phyloP scores from a whole-genome alignment of 225 moss, liverwort and hornwort genomes.

The Antitrichia curtipendula region DNA sequence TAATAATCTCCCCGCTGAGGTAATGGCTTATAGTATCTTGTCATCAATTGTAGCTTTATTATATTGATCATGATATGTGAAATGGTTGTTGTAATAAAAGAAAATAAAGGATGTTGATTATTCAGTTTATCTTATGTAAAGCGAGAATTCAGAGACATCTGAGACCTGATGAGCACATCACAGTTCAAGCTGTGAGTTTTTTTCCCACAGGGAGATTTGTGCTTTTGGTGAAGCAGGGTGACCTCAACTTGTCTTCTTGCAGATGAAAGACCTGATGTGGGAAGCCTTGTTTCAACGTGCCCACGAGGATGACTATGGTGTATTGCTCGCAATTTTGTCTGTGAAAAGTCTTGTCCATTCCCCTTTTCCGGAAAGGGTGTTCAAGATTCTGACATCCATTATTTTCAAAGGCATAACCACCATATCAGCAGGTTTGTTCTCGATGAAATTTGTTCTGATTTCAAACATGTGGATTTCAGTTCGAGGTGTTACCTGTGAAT shows the following conservation, averaged over 20 bases:
- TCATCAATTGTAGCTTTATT: neutral
- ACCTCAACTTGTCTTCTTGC: neutral
- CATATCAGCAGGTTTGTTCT: constrained; percentile 32
- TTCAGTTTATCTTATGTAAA: neutral
- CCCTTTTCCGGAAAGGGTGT: constrained; percentile 53
- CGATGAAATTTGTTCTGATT: neutral
- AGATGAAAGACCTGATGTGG: constrained; percentile 59
- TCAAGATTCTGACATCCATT: constrained; percentile 50
- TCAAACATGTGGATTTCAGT: neutral
- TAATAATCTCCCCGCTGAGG: constrained; percentile 10
- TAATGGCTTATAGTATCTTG: neutral
- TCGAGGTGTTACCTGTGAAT: neutral
- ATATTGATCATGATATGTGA: neutral
- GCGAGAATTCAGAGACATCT: neutral
- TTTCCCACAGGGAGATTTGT: neutral
- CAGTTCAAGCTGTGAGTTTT: neutral
- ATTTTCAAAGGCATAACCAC: constrained; percentile 34
- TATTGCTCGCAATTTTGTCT: constrained; percentile 49
- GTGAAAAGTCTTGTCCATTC: constrained; percentile 42
- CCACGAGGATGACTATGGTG: constrained; percentile 54
- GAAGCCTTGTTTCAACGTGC: constrained; percentile 63
- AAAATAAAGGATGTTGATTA: neutral
- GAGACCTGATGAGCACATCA: neutral
- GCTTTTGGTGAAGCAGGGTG: neutral
- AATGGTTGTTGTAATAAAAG: neutral